These are phyloP conservation scores for Biancaea sappan DNA, from an alignment of 306 rosid genomes.

Conservation along the genomic window DNA sequence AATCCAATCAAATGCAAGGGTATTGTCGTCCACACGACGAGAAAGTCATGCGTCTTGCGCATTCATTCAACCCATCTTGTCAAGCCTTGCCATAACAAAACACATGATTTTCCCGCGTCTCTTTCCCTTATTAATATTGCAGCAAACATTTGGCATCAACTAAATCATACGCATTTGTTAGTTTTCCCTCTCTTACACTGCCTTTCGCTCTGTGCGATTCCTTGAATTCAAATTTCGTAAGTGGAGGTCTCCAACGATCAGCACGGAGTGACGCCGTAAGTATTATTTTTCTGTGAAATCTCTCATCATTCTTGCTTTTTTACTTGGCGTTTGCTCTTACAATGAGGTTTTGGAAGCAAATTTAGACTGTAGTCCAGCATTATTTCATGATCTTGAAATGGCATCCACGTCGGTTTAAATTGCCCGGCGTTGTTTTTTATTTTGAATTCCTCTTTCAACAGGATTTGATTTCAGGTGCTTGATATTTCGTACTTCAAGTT, in stretches of 20 bases:
- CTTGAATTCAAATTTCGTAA: not conserved
- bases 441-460: conserved; percentile 11
- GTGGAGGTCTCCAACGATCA: conserved; percentile 13
- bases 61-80: not conserved
- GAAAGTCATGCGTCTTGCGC: conserved; percentile 28
- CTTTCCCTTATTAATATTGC: not conserved
- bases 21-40: conserved; percentile 13
- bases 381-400: not conserved
- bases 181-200: not conserved
- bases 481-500: conserved; percentile 2
- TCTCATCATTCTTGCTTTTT: conserved; percentile 7
- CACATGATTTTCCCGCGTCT: conserved; percentile 43
- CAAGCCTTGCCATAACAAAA: not conserved
- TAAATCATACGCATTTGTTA: conserved; percentile 8
- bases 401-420: not conserved
- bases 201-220: not conserved
- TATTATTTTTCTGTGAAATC: not conserved
- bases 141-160: not conserved
- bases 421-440: conserved; percentile 3
- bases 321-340: not conserved
- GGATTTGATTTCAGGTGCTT: conserved; percentile 16
- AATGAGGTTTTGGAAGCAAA: conserved; percentile 3
- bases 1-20: conserved; percentile 1
- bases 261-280: conserved; percentile 21
- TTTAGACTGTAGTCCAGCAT: not conserved